Evolutionary conservation across 2,329 filamentous ascomycete species (phyloP), one percentile per base, ranked within the genome.

Genomic region (Fusarium guadeloupense): DNA sequence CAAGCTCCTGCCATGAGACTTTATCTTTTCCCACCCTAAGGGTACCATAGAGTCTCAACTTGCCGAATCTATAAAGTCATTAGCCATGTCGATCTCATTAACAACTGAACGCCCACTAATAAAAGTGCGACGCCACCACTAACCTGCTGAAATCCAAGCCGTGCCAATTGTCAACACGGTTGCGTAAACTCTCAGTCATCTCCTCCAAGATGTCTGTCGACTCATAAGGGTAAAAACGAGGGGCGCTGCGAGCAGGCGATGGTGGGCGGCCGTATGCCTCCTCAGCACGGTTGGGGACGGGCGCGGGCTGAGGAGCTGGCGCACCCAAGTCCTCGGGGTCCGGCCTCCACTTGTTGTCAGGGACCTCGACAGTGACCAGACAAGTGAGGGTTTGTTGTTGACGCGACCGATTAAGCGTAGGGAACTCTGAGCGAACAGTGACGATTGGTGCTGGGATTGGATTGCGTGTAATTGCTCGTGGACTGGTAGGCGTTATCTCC

Each of bases 111-210:
- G 31, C 30, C 30, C 3, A 9, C 41, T 21, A 31, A 40, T 40
- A 4, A 43, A 43, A 46, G n/a, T 13, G 8, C 25, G 43, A 35
- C 28, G 33, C 33, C 17, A 46, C 40, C 16, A 55, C 81, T 69
- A 78, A 90, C 83, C 91, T 86, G 71, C 87, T 86, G 71, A 97
- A 97, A 72, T 98, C 94, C 17, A 99, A 82, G 0, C 95, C 94
- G 74, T 99, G 95, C 95, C 95, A 99, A 69, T 98, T 97, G 70
- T 99, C 95, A 10, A 99, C 95, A n/a, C 93, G 89, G 39, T 81
- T 86, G 54, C 92, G 88, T 54, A 99, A 78, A 61, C 88, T 91
- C 71, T 97, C 92, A 0, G 93, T 96, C 71, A 95, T 90, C 64
- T 94, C 89, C 49, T 95, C 89, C 53, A 98, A 75, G 6, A 88